A percentile compares a stretch with the other conserved stretches of the same genome.
These are phyloP conservation scores for Gaillardinia entomophila DNA, from an alignment of 805 yeast genomes.

Conservation along the genomic window DNA sequence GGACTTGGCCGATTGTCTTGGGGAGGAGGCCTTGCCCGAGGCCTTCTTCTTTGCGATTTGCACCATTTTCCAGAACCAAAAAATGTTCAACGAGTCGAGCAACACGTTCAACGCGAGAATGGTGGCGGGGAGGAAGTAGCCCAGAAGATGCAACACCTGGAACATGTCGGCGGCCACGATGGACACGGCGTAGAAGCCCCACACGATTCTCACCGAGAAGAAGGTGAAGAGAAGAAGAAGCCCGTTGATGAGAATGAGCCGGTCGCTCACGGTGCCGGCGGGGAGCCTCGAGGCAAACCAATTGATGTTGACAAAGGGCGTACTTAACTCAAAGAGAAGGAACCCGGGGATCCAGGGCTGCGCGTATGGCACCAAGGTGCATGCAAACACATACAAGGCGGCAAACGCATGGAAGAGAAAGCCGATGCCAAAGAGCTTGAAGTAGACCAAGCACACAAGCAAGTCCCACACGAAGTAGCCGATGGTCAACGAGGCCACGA, in stretches of 20 bases:
- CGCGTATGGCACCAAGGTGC: constrained; percentile 66
- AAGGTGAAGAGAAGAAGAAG: constrained; percentile 60
- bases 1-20: neutral
- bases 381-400: constrained; percentile 66
- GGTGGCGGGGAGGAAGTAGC: constrained; percentile 41
- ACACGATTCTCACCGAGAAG: constrained; percentile 70
- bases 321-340: constrained; percentile 78
- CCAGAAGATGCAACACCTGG: constrained; percentile 38
- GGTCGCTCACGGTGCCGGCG: constrained; percentile 52
- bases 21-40: neutral
- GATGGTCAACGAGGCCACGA: constrained; percentile 62
- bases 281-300: constrained; percentile 87
- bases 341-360: constrained; percentile 80
- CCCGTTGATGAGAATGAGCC: constrained; percentile 62
- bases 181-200: constrained; percentile 79
- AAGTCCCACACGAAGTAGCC: constrained; percentile 96
- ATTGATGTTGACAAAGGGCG: constrained; percentile 91
- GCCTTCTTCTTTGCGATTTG: constrained; percentile 56
- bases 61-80: constrained; percentile 90
- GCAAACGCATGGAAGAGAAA: constrained; percentile 81
- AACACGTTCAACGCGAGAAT: constrained; percentile 55
- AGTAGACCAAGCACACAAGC: constrained; percentile 58
- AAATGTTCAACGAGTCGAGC: constrained; percentile 63
- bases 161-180: constrained; percentile 44
- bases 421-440: constrained; percentile 69